These are phyloP conservation scores for Heteromeles arbutifolia DNA, from an alignment of 306 rosid genomes.

Conservation along the genomic window DNA sequence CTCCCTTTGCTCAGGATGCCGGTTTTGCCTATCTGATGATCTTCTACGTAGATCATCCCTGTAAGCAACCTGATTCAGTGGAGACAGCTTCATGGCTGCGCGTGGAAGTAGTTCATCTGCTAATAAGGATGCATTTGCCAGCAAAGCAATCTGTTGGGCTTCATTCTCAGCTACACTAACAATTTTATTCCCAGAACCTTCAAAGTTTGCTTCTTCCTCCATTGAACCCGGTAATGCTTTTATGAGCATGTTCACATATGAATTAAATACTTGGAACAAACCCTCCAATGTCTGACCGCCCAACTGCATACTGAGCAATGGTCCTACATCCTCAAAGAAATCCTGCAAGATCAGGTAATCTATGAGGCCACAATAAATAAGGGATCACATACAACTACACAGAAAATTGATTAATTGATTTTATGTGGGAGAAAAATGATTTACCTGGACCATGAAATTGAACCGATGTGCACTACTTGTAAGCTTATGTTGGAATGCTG, in stretches of 20 bases:
- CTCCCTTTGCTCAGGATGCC: conserved; percentile 98
- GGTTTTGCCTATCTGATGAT: conserved; percentile 79
- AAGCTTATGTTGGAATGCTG: conserved; percentile 78
- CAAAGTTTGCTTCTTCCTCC: conserved; percentile 91
- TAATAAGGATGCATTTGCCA: conserved; percentile 91
- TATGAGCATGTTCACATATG: conserved; percentile 69
- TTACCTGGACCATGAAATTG: conserved; percentile 99
- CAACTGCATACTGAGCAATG: conserved; percentile 95
- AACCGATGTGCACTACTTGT: conserved; percentile 96
- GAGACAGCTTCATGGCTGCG: conserved; percentile 92
- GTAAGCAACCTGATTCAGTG: conserved; percentile 46
- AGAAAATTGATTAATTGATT: background rate
- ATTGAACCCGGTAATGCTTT: conserved; percentile 87
- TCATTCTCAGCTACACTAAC: conserved; percentile 92
- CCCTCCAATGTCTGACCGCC: conserved; percentile 97
- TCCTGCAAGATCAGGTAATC: conserved; percentile 49
- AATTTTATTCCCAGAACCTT: conserved; percentile 71
- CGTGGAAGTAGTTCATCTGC: conserved; percentile 96
- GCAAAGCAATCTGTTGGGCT: conserved; percentile 93
- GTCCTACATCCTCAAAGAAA: conserved; percentile 97
- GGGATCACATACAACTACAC: background rate
- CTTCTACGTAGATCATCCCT: conserved; percentile 71
- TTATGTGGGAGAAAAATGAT: conserved; percentile 12
- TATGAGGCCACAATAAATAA: background rate
- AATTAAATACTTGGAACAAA: conserved; percentile 78